Base-by-base conservation (phyloP, 1,284 basidiomycete genomes). In the Sporisorium graminicola region DNA sequence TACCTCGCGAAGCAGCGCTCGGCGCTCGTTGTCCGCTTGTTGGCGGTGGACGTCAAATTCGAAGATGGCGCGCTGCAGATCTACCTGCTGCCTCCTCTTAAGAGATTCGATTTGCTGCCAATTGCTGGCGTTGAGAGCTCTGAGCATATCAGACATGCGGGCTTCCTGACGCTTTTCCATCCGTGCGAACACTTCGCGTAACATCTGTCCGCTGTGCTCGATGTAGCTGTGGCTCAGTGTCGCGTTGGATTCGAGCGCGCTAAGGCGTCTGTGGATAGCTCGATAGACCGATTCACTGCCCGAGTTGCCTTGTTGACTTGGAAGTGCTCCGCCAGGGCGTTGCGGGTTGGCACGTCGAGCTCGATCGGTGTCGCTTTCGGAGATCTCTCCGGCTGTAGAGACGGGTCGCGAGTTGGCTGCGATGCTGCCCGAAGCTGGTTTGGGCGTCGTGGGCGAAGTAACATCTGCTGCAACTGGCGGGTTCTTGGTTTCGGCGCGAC, bases 251-350 rank as follows among this genome's bases (percentile, higher is more conserved):
- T 99, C 96, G 5, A 99, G 89, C 7, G 91, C 90, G 7, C 90
- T 90, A 14, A 99, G 89, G 2, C 95, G 91, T 75, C 98, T 96
- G 90, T 95, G 95, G 80, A 99, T 99, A 12, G 92, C 94, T 12
- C 94, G 92, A 82, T 97, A 99, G 80, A 99, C 96, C 0, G 94
- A 96, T 86, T 99, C 84, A 43, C 71, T 77, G 13, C 83, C 81
- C 0, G 65, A 35, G 27, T 24, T 58, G 26, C 53, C 51, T 1
- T 66, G 59, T 37, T 49, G 62, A 13, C 35, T 27, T 42, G 42
- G 26, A 2, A 31, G 20, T 1, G 24, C 42, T 2, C 53, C 54
- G 20, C 54, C 13, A 5, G 37, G 40, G 6, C 64, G 55, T 14
- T 49, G 63, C 10, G 10, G 9, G 20, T 55, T 50, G n/a, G 60